Base-by-base conservation (phyloP, 75 land plant species). In the Sequoiadendron giganteum region DNA sequence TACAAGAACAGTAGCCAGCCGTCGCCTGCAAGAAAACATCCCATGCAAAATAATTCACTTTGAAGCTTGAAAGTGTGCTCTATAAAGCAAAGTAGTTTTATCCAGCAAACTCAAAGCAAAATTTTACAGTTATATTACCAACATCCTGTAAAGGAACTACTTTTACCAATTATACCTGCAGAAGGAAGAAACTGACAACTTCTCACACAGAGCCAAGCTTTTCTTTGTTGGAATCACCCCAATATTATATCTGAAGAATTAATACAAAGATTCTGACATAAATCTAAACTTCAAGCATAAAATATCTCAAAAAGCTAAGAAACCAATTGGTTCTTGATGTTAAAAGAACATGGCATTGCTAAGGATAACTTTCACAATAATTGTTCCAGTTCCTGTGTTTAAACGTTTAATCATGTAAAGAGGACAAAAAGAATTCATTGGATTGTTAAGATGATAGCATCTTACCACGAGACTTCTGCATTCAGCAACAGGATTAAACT, bases 201-300 rank as follows among this genome's bases (percentile, higher is more conserved):
- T 93, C 52, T 95, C 96, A 83, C 98, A 96, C 79, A 95, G 83
- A 47, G 93, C 91, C 94, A 97, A 90, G 89, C 95, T 96, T 87
- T 96, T 96, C 82, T 91, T 90, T 83, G 93, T 91, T 83, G 98
- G 92, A 52, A 95, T 95, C 3, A 96, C 98, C 43, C 99, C 99
- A 90, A 96, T 94, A 86, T 95, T 95, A 81, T 96, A 95, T 55
- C 98, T 96, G 91, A 19, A 88, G 76, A 47, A 6, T 32, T 32
- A 30, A 88, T 45, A 21, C 19, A 85, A 85, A 3, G 15, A 16
- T 43, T 65, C 21, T 8, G 1, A 21, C 45, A 34, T 45, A 25
- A 83, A 75, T 45, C 42, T 38, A 70, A 32, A 68, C 55, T 14
- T 54, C 39, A 86, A 83, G 43, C 82, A 18, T 42, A 65, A 65